Conservation (phyloP, 163 green algal species). For the Scenedesmus sp. region DNA sequence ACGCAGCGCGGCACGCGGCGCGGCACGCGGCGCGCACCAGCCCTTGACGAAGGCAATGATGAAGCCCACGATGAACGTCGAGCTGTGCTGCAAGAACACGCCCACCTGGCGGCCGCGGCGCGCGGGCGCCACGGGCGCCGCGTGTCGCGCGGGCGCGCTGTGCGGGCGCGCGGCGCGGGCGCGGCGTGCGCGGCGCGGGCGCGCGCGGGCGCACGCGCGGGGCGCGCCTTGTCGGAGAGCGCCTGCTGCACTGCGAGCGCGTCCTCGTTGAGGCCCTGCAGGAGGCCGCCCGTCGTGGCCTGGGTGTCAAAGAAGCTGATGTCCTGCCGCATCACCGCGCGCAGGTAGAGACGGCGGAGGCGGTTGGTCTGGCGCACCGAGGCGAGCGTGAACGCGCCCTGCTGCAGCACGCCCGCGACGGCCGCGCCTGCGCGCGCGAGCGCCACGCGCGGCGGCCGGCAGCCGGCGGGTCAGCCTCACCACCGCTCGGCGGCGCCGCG, state of each 20-base stretch:
- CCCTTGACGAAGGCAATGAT: constrained; percentile 72
- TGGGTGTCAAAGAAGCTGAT: constrained; percentile 70
- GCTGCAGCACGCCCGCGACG: constrained; percentile 47
- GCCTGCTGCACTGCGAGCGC: constrained; percentile 68
- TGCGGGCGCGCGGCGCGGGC: no score
- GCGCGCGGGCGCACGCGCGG: background rate
- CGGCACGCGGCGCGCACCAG: no score
- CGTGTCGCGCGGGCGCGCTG: no score
- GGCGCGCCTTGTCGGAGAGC: constrained; percentile 77
- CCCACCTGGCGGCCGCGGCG: constrained; percentile 42
- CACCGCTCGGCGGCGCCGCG: no score
- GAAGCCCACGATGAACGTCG: constrained; percentile 56
- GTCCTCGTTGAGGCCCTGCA: constrained; percentile 88
- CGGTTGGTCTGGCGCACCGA: constrained; percentile 52
- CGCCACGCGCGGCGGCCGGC: no score
- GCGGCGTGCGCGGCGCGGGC: no score
- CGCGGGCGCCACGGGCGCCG: no score
- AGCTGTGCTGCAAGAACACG: constrained; percentile 56
- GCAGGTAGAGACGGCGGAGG: constrained; percentile 75
- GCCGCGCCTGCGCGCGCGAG: constrained; percentile 27
- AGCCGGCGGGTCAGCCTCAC: background rate
- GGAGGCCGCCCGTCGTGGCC: constrained; percentile 67
- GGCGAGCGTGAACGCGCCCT: constrained; percentile 44
- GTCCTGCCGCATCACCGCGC: constrained; percentile 61
- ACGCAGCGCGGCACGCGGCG: no score